Percentiles rank a stretch among this genome's conserved stretches.
These are phyloP conservation scores for Canna indica DNA, from an alignment of 176 grass and related monocot species.

Conservation along the genomic window DNA sequence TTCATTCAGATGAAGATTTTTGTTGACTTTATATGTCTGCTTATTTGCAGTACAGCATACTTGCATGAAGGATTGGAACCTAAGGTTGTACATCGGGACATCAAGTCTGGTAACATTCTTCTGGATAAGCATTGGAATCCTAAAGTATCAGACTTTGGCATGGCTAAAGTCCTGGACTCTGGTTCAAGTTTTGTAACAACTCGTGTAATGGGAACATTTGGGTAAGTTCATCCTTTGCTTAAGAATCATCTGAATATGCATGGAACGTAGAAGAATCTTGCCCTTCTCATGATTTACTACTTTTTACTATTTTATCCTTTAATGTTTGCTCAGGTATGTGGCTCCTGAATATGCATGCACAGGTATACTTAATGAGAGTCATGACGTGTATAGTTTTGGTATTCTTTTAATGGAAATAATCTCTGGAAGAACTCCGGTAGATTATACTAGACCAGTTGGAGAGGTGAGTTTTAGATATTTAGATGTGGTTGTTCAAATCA, in stretches of 20 bases:
- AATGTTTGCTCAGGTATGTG: constrained; percentile 48
- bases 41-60: constrained; percentile 61
- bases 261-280: not conserved
- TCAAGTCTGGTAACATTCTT: constrained; percentile 98
- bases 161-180: constrained; percentile 80
- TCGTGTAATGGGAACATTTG: constrained; percentile 99
- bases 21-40: not conserved
- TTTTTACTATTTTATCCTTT: not conserved
- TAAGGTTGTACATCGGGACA: constrained; percentile 95
- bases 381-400: constrained; percentile 95
- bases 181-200: constrained; percentile 96
- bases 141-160: constrained; percentile 98
- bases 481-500: not conserved
- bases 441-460: constrained; percentile 58
- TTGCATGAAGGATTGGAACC: constrained; percentile 98
- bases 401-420: constrained; percentile 94
- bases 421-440: constrained; percentile 78
- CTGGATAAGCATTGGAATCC: constrained; percentile 87
- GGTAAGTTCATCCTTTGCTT: constrained; percentile 25
- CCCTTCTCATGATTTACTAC: not conserved
- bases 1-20: not conserved
- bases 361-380: constrained; percentile 92
- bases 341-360: constrained; percentile 96
- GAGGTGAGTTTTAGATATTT: constrained; percentile 46
- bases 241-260: too few species aligned